A percentile compares a stretch with the other conserved stretches of the same genome.
Conservation (phyloP, 106 monocot species). For the Iris macrosiphon region DNA sequence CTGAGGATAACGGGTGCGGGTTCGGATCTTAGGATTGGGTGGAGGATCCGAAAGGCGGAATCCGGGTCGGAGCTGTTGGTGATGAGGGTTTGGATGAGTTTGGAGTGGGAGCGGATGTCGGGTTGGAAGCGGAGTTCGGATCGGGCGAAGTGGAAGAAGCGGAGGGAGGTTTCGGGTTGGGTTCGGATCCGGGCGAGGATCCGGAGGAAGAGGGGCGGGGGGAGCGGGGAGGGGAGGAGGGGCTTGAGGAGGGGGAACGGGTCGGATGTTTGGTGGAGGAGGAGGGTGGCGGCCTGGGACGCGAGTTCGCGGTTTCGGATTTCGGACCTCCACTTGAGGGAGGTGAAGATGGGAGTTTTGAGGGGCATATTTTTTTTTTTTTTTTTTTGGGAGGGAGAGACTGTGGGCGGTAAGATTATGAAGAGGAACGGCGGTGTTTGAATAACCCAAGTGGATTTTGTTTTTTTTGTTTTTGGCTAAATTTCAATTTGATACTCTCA, state of each 20-base stretch:
- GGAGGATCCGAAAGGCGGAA: slow-evolving; percentile 17
- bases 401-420: too few species aligned
- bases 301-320: slow-evolving; percentile 12
- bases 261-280: slow-evolving; percentile 27
- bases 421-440: too few species aligned
- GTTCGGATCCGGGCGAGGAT: slow-evolving; percentile 18
- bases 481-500: too few species aligned
- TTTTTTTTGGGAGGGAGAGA: too few species aligned
- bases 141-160: slow-evolving; percentile 30
- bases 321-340: slow-evolving; percentile 32
- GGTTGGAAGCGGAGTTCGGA: slow-evolving; percentile 24
- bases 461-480: too few species aligned
- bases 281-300: slow-evolving; percentile 22
- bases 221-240: slow-evolving; percentile 17
- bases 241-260: slow-evolving; percentile 16
- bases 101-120: slow-evolving; percentile 15
- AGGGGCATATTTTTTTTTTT: background rate
- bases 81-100: slow-evolving; percentile 19
- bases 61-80: slow-evolving; percentile 4
- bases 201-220: slow-evolving; percentile 18
- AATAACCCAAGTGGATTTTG: too few species aligned
- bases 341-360: slow-evolving; percentile 8
- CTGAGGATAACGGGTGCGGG: slow-evolving; percentile 7
- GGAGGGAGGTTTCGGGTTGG: slow-evolving; percentile 27
- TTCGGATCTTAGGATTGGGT: slow-evolving; percentile 8